Evolutionary conservation across 2,329 filamentous ascomycete species (phyloP), one percentile per base, ranked within the genome.

Genomic region (Aspergillus flavus): DNA sequence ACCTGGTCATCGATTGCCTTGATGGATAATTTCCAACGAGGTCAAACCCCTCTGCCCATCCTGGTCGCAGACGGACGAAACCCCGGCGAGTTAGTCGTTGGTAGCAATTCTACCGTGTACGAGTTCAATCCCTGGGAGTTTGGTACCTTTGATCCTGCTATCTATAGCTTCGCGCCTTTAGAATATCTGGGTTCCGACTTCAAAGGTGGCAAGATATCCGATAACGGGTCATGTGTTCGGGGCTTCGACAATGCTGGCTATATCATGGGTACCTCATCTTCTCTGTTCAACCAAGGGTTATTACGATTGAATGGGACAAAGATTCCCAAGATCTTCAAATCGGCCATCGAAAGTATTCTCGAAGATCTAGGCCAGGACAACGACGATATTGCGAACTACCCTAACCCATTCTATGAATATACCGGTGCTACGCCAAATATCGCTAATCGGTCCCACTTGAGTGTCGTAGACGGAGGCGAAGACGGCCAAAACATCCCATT

Each of bases 211-310:
- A 71, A 73, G 4, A 76, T 94, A 16, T 79, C 84, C 0, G 72
- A 80, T 9, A 73, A 82, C 58, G 83, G 85, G 48, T 73, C 79
- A 16, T 96, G 93, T 72, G 84, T 94, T n/a, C 82, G 84, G 4
- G 93, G 93, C 1, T 92, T 93, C 67, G 93, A 96, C 77, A 92
- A 93, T 70, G 85, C 85, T 28, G 91, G 91, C 9, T 96, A 86
- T 72, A 82, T 96, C 36, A 92, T 95, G 87, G 93, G 92, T 45
- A 95, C 93, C 0, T 92, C 89, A 32, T 91, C 89, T 2, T 89
- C 90, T 1, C 83, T 96, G 2, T 96, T 96, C 83, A 96, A 96
- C 79, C 82, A 88, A 68, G 85, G 91, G 68, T 78, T 95, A 21
- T 81, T 92, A 4, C 77, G 86, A 12, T 81, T 93, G 61, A 84